Base-by-base conservation (phyloP, 1,284 basidiomycete species). In the Cutaneotrichosporon dermatis region DNA sequence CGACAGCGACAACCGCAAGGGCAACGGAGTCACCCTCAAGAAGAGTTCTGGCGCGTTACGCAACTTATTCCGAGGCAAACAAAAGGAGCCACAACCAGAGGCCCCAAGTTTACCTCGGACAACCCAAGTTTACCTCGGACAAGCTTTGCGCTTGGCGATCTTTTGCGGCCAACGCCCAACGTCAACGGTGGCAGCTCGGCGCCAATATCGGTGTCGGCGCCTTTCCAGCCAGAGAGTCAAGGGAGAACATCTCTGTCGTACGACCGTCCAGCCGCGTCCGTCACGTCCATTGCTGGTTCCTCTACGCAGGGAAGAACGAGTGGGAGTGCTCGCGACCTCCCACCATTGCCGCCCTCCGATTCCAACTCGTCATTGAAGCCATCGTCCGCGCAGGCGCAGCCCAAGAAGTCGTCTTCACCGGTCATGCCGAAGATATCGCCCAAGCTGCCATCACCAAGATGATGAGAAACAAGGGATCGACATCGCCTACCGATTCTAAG, bases 41-140 rank as follows among this genome's bases (percentile, higher is more conserved):
- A 79, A 78, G 66, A 72, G 70, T 54, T 74, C 75, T 3, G 76
- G 75, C 10, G 76, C 75, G 2, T 55, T 79, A 12, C 71, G 74
- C 50, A 72, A 69, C 7, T 57, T 79, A 46, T 79, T 79, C 66
- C 75, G 77, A 35, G 69, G 74, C 43, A 79, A 80, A 60, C 70
- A 73, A 4, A 79, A 82, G 64, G 80, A 80, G n/a, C 75, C 78
- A 42, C 78, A 43, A 13, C 37, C 50, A 7, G 59, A 66, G 12
- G 57, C 60, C 0, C 68, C 69, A 6, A 60, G 68, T 41, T 36
- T 66, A 53, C 66, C 69, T n/a, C 13, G 53, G 9, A 35, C 43
- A 4, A 45, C 0, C 68, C 69, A 6, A 60, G 68, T 41, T 36
- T 66, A 53, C 66, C 69, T n/a, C 13, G 53, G 9, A 35, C 43